Evolutionary conservation across 306 rosid species (phyloP), one percentile per base, ranked within the genome.

Genomic region (Vigna nakashimae): DNA sequence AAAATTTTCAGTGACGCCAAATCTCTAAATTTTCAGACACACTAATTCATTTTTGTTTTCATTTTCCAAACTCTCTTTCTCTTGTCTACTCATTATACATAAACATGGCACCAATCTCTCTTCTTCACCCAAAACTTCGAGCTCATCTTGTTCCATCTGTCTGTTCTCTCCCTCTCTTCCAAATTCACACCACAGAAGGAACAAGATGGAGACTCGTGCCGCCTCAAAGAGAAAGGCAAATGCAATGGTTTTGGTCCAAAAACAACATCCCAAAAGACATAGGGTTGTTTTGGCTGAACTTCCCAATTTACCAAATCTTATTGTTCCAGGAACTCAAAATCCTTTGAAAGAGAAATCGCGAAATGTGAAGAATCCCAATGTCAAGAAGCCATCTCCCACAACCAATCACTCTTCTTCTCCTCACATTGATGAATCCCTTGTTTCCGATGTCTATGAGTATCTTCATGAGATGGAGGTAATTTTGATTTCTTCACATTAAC

Each of bases 381-480:
- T 2, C 1, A 84, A 80, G 66, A 88, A 75, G 51, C 18, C 14
- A 11, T 4, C 36, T 28, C 6, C 4, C 4, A 18, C 13, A 22
- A 42, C 34, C 18, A 36, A 40, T 8, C 6, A 5, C 43, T 18
- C 45, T 53, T 9, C 58, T 48, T 42, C 5, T 1, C 3, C 8
- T 1, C 46, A n/a, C 2, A n/a, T 51, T 0, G 18, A 3, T 0
- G 53, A 58, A 36, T 9, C 76, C 20, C 59, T 58, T 45, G 53
- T 30, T 13, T 70, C 64, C 0, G 52, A 70, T 24, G 83, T 94
- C 22, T 56, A 77, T 28, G 79, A 65, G 1, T 89, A 94, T 84
- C 91, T 89, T 51, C 90, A 74, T 42, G 48, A 65, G 12, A 80
- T 89, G 75, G 98, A 91, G 97, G 98, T 91, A 80, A 77, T 52